phyloP scores from a whole-genome alignment of 345 rosid genomes.

The Populus davidiana region DNA sequence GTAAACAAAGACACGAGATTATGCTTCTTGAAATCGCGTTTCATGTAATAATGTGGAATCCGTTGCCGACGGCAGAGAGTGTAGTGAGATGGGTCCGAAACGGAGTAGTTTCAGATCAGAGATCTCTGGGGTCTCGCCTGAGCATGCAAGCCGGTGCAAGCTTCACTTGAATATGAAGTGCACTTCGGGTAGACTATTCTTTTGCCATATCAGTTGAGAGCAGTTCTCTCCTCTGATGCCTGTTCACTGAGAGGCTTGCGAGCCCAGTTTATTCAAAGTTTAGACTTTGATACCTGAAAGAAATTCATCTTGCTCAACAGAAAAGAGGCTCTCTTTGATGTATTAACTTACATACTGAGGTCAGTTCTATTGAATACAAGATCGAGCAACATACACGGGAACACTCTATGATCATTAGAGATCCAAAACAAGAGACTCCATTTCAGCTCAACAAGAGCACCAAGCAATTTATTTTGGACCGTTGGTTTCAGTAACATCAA shows the following conservation, averaged over 20 bases:
- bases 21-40: too few relatives aligned
- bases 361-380: conserved; percentile 13
- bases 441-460: conserved; percentile 5
- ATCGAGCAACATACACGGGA: conserved; percentile 7
- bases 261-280: not conserved
- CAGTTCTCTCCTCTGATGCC: not conserved
- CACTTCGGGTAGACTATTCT: too few relatives aligned
- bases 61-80: too few relatives aligned
- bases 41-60: too few relatives aligned
- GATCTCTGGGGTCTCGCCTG: too few relatives aligned
- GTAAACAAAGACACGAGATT: not conserved
- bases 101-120: not conserved
- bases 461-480: not conserved
- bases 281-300: not conserved
- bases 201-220: not conserved
- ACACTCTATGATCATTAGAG: not conserved
- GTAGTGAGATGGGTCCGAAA: too few relatives aligned
- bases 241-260: not conserved
- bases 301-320: not conserved
- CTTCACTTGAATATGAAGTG: not conserved
- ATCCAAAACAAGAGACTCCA: conserved; percentile 8
- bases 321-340: not conserved
- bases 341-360: not conserved
- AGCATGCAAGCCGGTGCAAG: not conserved
- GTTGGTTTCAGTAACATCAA: conserved; percentile 6